Conservation (phyloP, 2,329 filamentous ascomycete species). For the Colletotrichum viniferum region DNA sequence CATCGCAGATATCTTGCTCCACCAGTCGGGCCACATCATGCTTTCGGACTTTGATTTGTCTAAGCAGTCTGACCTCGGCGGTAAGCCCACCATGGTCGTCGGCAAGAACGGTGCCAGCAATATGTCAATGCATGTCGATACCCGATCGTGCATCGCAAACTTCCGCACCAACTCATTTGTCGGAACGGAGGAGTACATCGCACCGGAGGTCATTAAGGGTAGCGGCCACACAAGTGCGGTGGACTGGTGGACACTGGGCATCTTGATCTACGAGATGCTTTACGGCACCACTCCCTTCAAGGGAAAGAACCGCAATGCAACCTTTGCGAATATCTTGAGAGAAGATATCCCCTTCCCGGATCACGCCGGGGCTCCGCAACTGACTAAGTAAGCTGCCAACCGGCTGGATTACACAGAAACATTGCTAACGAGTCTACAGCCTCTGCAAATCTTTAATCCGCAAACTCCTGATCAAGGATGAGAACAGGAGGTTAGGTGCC, state of each 20-base stretch:
- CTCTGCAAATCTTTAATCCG: constrained; percentile 96
- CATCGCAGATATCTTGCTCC: constrained; percentile 83
- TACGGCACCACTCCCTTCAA: constrained; percentile 99
- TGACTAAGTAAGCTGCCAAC: constrained; percentile 73
- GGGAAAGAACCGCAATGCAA: constrained; percentile 97
- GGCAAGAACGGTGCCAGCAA: constrained; percentile 87
- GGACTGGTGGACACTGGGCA: constrained; percentile 98
- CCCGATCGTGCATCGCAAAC: constrained; percentile 96
- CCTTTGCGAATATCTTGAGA: constrained; percentile 94
- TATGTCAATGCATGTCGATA: constrained; percentile 93
- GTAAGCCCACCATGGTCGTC: constrained; percentile 97
- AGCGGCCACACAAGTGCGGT: constrained; percentile 98
- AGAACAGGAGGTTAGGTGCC: constrained; percentile 89
- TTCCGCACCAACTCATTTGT: constrained; percentile 99
- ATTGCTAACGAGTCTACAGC: constrained; percentile 48
- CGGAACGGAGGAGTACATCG: constrained; percentile 98
- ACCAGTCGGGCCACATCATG: constrained; percentile 99
- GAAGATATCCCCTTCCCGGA: constrained; percentile 98
- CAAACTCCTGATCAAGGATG: constrained; percentile 97
- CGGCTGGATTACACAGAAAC: neutral
- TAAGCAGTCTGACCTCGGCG: constrained; percentile 95
- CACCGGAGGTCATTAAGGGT: constrained; percentile 97
- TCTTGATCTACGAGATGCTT: constrained; percentile 98
- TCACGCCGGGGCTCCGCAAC: constrained; percentile 79
- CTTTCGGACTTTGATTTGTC: constrained; percentile 98